Percentiles rank a stretch among this genome's conserved stretches.
Conservation (phyloP, 1,139 yeast genomes). For the Saccharomyces hybrid region DNA sequence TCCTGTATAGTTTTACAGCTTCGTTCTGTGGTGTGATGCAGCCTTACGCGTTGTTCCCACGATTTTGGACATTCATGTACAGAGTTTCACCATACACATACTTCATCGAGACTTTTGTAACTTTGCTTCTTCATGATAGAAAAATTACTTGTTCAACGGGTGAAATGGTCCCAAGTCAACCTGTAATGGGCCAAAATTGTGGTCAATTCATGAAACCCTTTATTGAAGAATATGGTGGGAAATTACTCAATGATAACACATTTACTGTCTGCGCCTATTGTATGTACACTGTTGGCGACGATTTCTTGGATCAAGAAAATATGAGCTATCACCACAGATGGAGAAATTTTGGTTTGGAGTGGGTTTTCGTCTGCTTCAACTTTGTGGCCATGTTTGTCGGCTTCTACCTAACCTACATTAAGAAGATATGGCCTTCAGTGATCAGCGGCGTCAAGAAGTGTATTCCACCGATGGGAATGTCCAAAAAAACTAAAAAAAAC, state of each 20-base stretch:
- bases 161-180: slow-evolving; percentile 45
- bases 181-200: slow-evolving; percentile 52
- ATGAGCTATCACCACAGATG: slow-evolving; percentile 42
- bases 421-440: slow-evolving; percentile 20
- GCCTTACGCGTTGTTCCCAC: slow-evolving; percentile 45
- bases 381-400: slow-evolving; percentile 37
- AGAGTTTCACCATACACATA: slow-evolving; percentile 63
- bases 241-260: slow-evolving; percentile 31
- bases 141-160: slow-evolving; percentile 42
- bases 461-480: slow-evolving; percentile 5
- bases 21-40: slow-evolving; percentile 55
- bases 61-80: slow-evolving; percentile 63
- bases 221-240: slow-evolving; percentile 33
- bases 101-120: slow-evolving; percentile 50
- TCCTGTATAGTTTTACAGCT: slow-evolving; percentile 45
- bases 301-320: slow-evolving; percentile 37
- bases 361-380: slow-evolving; percentile 42
- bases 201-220: slow-evolving; percentile 38
- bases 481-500: too few species aligned
- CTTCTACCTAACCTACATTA: slow-evolving; percentile 32
- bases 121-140: slow-evolving; percentile 45
- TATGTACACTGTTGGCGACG: slow-evolving; percentile 33
- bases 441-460: slow-evolving; percentile 9
- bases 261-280: slow-evolving; percentile 37
- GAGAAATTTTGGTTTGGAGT: slow-evolving; percentile 52